These are phyloP conservation scores for Physocladia obscura DNA, from an alignment of 192 early-diverging fungal species.

Conservation along the genomic window DNA sequence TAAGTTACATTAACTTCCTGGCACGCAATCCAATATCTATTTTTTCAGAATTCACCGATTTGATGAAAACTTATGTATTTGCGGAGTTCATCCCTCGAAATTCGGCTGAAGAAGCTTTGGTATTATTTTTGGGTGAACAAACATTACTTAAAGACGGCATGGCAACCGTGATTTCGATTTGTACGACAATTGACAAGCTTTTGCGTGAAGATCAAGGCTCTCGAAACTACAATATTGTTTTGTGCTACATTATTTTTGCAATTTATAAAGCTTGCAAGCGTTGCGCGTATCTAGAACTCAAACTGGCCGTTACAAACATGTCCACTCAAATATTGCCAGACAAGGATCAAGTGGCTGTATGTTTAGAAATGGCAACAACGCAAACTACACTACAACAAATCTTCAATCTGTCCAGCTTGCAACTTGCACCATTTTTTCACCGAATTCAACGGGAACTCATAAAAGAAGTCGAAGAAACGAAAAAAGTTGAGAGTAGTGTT, in stretches of 20 bases:
- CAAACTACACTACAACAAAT: slow-evolving; percentile 32
- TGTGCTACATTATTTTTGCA: not conserved
- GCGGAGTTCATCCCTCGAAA: slow-evolving; percentile 27
- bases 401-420: slow-evolving; percentile 33
- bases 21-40: too few relatives aligned
- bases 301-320: slow-evolving; percentile 32
- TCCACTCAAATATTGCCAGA: slow-evolving; percentile 45
- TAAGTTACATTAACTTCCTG: too few relatives aligned
- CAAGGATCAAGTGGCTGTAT: slow-evolving; percentile 44
- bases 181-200: not conserved
- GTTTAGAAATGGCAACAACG: slow-evolving; percentile 47
- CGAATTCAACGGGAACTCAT: slow-evolving; percentile 13
- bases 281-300: slow-evolving; percentile 39
- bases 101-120: slow-evolving; percentile 14
- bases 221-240: too few relatives aligned
- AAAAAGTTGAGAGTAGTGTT: not conserved
- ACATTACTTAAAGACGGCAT: not conserved
- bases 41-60: too few relatives aligned
- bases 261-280: slow-evolving; percentile 41
- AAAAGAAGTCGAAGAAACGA: slow-evolving; percentile 15
- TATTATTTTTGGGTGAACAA: not conserved
- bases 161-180: not conserved
- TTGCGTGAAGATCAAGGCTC: too few relatives aligned
- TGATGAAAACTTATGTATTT: slow-evolving; percentile 1
- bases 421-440: slow-evolving; percentile 36